Conservation (phyloP, 164 flowering plant genomes). For the Aristolochia fimbriata region DNA sequence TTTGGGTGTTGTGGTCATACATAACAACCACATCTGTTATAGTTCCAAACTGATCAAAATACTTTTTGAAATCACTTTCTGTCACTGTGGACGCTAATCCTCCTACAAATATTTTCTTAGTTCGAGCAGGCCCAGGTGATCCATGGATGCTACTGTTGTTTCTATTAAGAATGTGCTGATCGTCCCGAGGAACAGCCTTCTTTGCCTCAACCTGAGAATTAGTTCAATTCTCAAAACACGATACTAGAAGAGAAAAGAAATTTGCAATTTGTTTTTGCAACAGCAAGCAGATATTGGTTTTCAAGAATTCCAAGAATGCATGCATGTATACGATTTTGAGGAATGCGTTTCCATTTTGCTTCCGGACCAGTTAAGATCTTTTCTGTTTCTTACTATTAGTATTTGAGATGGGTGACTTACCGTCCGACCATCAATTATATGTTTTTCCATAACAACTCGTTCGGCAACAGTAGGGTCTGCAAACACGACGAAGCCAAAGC, state of each 20-base stretch:
- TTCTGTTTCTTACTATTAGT: neutral
- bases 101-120: constrained; percentile 78
- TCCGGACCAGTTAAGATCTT: no score
- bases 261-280: neutral
- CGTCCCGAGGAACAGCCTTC: constrained; percentile 78
- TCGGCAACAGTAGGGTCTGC: constrained; percentile 83
- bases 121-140: constrained; percentile 53
- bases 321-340: no score
- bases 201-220: constrained; percentile 71
- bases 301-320: neutral
- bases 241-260: constrained; percentile 1
- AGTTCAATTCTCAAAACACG: neutral
- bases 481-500: constrained; percentile 84
- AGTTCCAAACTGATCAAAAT: constrained; percentile 69
- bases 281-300: neutral
- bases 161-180: constrained; percentile 46
- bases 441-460: constrained; percentile 72
- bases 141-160: constrained; percentile 35
- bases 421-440: constrained; percentile 73
- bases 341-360: no score
- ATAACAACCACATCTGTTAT: constrained; percentile 77
- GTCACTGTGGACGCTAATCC: constrained; percentile 72
- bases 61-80: constrained; percentile 58
- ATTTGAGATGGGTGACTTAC: constrained; percentile 30
- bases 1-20: constrained; percentile 77